Conservation (phyloP, 2,329 filamentous ascomycete species). For the Aspergillus awamori region DNA sequence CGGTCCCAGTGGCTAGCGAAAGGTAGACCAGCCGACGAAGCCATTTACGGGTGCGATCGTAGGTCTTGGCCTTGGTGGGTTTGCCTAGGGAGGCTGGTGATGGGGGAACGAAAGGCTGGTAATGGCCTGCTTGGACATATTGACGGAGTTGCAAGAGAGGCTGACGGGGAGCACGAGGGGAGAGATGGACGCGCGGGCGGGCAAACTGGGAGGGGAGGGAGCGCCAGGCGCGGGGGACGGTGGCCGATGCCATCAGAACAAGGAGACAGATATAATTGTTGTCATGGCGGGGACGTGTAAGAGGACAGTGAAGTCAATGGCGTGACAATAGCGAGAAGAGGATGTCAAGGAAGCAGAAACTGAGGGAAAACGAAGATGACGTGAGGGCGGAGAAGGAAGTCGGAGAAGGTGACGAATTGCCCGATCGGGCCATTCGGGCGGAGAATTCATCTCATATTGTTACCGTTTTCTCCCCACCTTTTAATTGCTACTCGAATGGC, state of each 20-base stretch:
- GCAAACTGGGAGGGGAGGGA: conserved; percentile 8
- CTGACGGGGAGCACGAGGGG: not conserved
- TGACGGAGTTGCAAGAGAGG: conserved; percentile 15
- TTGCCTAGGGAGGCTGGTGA: conserved; percentile 77
- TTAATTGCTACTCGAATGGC: no score
- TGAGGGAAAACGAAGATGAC: not conserved
- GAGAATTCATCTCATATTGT: not conserved
- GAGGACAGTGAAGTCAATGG: not conserved
- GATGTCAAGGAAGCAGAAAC: not conserved
- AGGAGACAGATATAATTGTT: not conserved
- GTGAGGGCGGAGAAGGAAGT: not conserved
- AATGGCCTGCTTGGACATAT: conserved; percentile 49
- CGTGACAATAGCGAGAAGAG: not conserved
- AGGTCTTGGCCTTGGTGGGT: conserved; percentile 70
- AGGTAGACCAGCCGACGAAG: conserved; percentile 70
- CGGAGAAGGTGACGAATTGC: not conserved
- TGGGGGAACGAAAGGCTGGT: conserved; percentile 72
- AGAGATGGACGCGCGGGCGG: not conserved
- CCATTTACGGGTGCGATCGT: conserved; percentile 72
- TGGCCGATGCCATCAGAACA: conserved; percentile 9
- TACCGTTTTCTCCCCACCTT: no score
- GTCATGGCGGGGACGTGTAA: conserved; percentile 1
- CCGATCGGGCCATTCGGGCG: not conserved
- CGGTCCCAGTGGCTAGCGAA: conserved; percentile 59
- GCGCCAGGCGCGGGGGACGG: conserved; percentile 6